Base-by-base conservation (phyloP, 2,329 filamentous ascomycete species). In the Fusarium humuli region DNA sequence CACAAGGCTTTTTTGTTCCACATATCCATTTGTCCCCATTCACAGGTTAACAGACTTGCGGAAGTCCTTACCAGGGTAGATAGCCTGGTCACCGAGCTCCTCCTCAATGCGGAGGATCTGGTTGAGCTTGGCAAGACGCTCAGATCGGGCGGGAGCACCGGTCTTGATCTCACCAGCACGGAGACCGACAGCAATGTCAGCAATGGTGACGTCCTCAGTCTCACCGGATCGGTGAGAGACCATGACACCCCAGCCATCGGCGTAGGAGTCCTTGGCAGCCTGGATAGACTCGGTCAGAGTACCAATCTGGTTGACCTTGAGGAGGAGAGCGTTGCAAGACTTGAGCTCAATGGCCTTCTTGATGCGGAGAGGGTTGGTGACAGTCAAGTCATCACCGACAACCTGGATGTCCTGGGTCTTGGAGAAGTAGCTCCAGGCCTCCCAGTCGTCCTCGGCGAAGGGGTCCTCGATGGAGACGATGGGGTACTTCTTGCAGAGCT, bases 231-330 rank as follows among this genome's bases (percentile, higher is more conserved):
- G 92, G 89, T 99, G 96, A 74, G 96, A 98, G 73, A 99, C 96
- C 96, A 99, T 98, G 87, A 99, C 94, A 82, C 95, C 95, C 96
- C 96, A 99, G 82, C 90, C 91, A 77, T 93, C 95, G 76, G 92
- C 92, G 82, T 96, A 98, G 54, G 95, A 97, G 86, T 98, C 96
- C 90, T 98, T 98, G 83, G 96, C 95, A 60, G 96, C 96, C 88
- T 98, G 94, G 86, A 98, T 98, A 66, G 96, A 97, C 89, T 99
- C 96, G 77, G 94, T 97, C 79, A 99, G 91, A 76, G 96, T 98
- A 85, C 96, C 96, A 78, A 99, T 99, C 89, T 99, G 96, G 92
- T 99, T 99, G 84, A 99, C 94, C 92, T 99, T 99, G 82, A 99
- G 93, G 71, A 99, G 90, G 66, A 99, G 92, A 74, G 94, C 93